Percentiles rank a stretch among this genome's conserved stretches.
Evolutionary conservation across 345 rosid genomes (phyloP).

Genomic region (Eucalyptus melliodora): DNA sequence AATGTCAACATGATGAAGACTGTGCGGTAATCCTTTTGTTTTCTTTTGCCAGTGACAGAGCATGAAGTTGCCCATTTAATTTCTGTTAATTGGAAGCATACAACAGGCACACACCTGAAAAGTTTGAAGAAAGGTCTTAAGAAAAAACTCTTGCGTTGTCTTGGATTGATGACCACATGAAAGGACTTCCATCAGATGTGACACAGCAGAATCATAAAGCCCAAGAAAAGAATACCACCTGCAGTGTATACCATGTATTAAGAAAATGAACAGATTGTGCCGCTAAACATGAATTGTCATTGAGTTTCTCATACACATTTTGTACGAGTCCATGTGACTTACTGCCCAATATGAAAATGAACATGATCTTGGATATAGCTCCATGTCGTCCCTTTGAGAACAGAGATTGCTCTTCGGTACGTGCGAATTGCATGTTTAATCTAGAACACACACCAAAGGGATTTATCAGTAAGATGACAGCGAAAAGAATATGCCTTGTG

Average conservation of each 20-base stretch:
- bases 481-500: not conserved
- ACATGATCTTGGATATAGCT: conserved; percentile 92
- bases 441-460: conserved; percentile 21
- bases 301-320: not conserved
- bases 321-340: conserved; percentile 14
- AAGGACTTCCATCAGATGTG: conserved; percentile 72
- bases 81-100: not conserved
- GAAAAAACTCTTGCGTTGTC: conserved; percentile 81
- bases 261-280: not conserved
- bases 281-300: not conserved
- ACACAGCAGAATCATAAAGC: conserved; percentile 77
- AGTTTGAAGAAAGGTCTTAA: conserved; percentile 71
- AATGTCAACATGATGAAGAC: not conserved
- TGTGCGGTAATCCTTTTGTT: not conserved
- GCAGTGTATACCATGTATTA: not conserved
- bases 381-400: conserved; percentile 81
- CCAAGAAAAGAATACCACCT: conserved; percentile 96
- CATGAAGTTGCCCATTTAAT: not conserved
- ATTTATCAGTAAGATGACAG: not conserved
- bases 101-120: conserved; percentile 43
- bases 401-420: conserved; percentile 73
- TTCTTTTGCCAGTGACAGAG: not conserved
- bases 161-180: conserved; percentile 80
- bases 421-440: conserved; percentile 94
- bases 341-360: conserved; percentile 94